Evolutionary conservation across 2,329 filamentous ascomycete genomes (phyloP).

Genomic region (Microcyclospora pomicola): DNA sequence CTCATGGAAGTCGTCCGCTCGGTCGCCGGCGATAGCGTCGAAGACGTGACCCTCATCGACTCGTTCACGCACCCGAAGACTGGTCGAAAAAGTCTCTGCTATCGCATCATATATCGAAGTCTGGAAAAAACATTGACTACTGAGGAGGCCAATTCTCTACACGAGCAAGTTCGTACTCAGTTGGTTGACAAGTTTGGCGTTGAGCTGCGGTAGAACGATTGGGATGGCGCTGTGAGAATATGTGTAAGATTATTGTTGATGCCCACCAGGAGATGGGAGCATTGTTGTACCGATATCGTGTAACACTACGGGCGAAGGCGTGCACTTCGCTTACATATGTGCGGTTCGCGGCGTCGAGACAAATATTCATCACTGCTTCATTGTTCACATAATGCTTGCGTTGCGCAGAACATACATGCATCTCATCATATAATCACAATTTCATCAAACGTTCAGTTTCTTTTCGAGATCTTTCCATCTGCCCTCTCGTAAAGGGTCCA

Average conservation of each 20-base stretch:
- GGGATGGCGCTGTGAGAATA: not conserved
- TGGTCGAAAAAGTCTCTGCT: conserved; percentile 71
- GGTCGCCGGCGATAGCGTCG: conserved; percentile 67
- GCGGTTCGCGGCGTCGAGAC: no score
- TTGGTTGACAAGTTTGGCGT: conserved; percentile 63
- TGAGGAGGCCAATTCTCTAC: conserved; percentile 61
- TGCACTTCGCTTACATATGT: no score
- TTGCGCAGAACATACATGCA: conserved; percentile 11
- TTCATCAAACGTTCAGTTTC: conserved; percentile 27
- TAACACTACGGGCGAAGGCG: no score
- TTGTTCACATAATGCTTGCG: no score
- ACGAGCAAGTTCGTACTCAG: conserved; percentile 50
- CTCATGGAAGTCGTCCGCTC: conserved; percentile 89
- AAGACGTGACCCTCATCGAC: conserved; percentile 75
- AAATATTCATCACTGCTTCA: no score
- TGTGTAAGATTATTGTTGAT: no score
- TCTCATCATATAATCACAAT: not conserved
- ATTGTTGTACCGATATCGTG: no score
- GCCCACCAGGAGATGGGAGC: no score
- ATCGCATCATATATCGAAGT: conserved; percentile 86
- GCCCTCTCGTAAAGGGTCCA: conserved; percentile 62
- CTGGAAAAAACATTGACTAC: conserved; percentile 82
- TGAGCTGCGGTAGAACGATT: conserved; percentile 47
- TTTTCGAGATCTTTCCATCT: conserved; percentile 61
- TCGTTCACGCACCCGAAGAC: conserved; percentile 82